Percentiles rank a stretch among this genome's conserved stretches.
phyloP scores from a whole-genome alignment of 371 early-diverging fungal genomes.

The Rhizopus arrhizus region DNA sequence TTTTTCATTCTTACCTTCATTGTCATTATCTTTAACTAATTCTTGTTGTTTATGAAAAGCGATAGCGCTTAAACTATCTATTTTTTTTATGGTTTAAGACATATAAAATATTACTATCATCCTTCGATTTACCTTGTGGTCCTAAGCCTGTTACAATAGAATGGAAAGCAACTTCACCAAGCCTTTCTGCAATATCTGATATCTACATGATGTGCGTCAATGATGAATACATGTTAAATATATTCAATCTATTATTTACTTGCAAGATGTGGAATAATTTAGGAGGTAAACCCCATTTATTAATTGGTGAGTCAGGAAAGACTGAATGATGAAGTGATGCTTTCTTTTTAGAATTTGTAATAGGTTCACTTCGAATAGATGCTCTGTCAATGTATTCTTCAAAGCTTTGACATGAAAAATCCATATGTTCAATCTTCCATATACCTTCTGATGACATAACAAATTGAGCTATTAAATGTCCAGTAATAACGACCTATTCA shows the following conservation, averaged over 20 bases:
- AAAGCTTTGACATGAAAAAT: constrained; percentile 36
- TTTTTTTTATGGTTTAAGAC: neutral
- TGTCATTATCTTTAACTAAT: constrained; percentile 16
- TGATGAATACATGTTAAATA: neutral
- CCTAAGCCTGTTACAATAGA: constrained; percentile 22
- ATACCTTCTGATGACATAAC: constrained; percentile 22
- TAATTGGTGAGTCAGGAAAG: constrained; percentile 39
- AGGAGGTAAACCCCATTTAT: constrained; percentile 44
- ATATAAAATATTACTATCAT: neutral
- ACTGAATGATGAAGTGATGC: constrained; percentile 15
- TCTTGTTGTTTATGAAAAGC: constrained; percentile 26
- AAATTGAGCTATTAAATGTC: constrained; percentile 37
- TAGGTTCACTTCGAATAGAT: constrained; percentile 18
- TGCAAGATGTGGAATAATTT: constrained; percentile 31
- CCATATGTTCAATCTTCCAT: constrained; percentile 42
- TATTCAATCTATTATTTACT: constrained; percentile 9
- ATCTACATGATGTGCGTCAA: constrained; percentile 9
- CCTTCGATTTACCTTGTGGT: constrained; percentile 21
- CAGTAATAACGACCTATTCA: constrained; percentile 35
- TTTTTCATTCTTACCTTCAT: constrained; percentile 8
- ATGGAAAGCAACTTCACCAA: constrained; percentile 29
- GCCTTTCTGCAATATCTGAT: constrained; percentile 26
- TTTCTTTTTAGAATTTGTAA: constrained; percentile 28
- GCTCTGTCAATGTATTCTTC: constrained; percentile 40
- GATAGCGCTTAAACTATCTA: constrained; percentile 32